Evolutionary conservation across 495 filamentous ascomycete genomes (phyloP).

Genomic region (Pseudevernia furfuracea): DNA sequence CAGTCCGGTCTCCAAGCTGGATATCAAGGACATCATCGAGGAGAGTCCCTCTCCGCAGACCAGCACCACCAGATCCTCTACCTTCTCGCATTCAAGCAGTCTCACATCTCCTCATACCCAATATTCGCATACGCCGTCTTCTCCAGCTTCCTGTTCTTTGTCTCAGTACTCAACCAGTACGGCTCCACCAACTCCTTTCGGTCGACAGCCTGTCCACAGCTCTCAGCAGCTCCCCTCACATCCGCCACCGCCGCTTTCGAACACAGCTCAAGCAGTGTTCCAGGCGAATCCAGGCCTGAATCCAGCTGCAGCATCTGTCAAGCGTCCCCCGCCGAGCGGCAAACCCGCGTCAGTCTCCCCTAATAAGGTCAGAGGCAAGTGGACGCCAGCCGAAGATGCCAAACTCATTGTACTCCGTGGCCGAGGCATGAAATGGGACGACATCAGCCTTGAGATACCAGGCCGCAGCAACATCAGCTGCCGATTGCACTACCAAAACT

Average conservation of each 20-base stretch:
- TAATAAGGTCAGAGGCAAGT: constrained; percentile 85
- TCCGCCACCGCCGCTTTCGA: constrained; percentile 4
- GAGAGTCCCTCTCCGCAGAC: constrained; percentile 17
- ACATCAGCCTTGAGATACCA: constrained; percentile 83
- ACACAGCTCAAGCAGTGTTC: constrained; percentile 12
- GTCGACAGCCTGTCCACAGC: constrained; percentile 1
- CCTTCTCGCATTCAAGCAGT: constrained; percentile 19
- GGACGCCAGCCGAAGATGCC: constrained; percentile 85
- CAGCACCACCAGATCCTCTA: constrained; percentile 6
- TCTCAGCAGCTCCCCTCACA: constrained; percentile 8
- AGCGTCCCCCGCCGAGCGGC: constrained; percentile 21
- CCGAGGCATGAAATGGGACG: constrained; percentile 94
- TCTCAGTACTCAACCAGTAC: constrained; percentile 18
- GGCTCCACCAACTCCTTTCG: neutral
- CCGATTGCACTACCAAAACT: constrained; percentile 94
- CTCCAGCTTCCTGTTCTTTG: constrained; percentile 14
- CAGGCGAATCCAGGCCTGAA: constrained; percentile 5
- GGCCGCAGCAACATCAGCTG: constrained; percentile 90
- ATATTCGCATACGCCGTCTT: neutral
- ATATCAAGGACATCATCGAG: constrained; percentile 21
- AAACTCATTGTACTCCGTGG: constrained; percentile 83
- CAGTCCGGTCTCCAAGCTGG: constrained; percentile 26
- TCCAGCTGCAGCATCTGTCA: constrained; percentile 16
- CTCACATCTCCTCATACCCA: neutral
- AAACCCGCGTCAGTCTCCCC: constrained; percentile 54